These are phyloP conservation scores for Thalassiosira livingstoniorum DNA, from an alignment of 352 stramenopile genomes.

Conservation along the genomic window DNA sequence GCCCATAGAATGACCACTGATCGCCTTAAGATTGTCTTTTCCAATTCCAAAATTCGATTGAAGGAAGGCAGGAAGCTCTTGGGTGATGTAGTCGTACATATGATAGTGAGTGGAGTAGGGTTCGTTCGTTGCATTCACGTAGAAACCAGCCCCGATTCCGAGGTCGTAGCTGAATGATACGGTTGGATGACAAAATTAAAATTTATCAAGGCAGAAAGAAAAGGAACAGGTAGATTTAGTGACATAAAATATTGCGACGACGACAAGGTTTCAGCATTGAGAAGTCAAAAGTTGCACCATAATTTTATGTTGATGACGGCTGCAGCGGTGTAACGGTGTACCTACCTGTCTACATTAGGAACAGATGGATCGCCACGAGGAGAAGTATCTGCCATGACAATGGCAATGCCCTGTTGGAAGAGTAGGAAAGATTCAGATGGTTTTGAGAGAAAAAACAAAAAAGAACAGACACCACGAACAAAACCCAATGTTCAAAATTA, in stretches of 20 bases:
- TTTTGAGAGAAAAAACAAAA: too few relatives aligned
- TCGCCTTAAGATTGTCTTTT: slow-evolving; percentile 82
- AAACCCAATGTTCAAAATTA: too few relatives aligned
- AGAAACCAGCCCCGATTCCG: slow-evolving; percentile 96
- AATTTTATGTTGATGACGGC: too few relatives aligned
- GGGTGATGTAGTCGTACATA: slow-evolving; percentile 97
- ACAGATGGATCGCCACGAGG: slow-evolving; percentile 90
- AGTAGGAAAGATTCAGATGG: too few relatives aligned
- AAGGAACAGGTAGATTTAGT: too few relatives aligned
- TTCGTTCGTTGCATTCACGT: slow-evolving; percentile 95
- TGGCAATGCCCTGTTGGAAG: slow-evolving; percentile 90
- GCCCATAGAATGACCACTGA: slow-evolving; percentile 96
- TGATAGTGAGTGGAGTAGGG: slow-evolving; percentile 94
- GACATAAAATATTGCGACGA: too few relatives aligned
- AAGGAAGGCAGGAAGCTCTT: slow-evolving; percentile 94
- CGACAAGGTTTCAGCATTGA: too few relatives aligned
- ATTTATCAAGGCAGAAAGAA: too few relatives aligned
- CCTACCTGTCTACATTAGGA: slow-evolving; percentile 90
- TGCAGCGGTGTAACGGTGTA: too few relatives aligned
- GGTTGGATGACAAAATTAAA: too few relatives aligned
- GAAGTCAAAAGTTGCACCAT: too few relatives aligned
- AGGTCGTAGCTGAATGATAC: slow-evolving; percentile 95
- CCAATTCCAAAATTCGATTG: slow-evolving; percentile 89
- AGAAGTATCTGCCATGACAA: slow-evolving; percentile 96
- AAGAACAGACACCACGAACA: too few relatives aligned